Evolutionary conservation across 306 rosid genomes (phyloP).

Genomic region (Sicyos edulis): DNA sequence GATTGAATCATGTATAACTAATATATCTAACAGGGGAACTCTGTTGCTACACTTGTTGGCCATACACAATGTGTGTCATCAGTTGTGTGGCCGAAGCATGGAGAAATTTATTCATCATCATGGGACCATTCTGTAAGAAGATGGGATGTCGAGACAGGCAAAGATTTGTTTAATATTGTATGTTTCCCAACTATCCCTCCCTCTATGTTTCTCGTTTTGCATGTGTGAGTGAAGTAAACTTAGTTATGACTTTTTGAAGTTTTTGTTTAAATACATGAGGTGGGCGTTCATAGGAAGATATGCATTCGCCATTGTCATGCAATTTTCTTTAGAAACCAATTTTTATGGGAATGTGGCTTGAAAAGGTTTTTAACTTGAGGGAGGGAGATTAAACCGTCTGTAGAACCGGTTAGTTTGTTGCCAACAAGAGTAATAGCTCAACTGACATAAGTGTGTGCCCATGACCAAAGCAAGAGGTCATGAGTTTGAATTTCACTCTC

Average conservation of each 20-base stretch:
- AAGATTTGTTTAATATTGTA: constrained; percentile 42
- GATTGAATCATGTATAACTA: not conserved
- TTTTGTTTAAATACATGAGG: not conserved
- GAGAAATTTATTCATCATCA: constrained; percentile 73
- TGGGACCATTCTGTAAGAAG: constrained; percentile 85
- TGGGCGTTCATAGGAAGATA: not conserved
- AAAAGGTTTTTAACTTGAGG: not conserved
- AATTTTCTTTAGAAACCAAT: not conserved
- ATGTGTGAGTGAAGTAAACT: not conserved
- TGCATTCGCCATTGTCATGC: not conserved
- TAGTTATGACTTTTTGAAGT: not conserved
- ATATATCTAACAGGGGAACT: constrained; percentile 44
- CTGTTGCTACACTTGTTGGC: constrained; percentile 68
- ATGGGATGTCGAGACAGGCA: constrained; percentile 85
- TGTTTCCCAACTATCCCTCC: not conserved
- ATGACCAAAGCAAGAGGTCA: too few relatives aligned
- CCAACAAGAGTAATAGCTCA: too few relatives aligned
- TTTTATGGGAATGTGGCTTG: not conserved
- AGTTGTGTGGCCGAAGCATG: constrained; percentile 69
- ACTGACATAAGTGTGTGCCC: too few relatives aligned
- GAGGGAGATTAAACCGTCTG: not conserved
- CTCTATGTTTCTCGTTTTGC: not conserved
- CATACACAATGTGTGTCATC: constrained; percentile 89
- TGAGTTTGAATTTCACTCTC: too few relatives aligned
- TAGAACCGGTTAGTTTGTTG: too few relatives aligned